These are phyloP conservation scores for Dillenia turbinata DNA, from an alignment of 164 flowering plant species.

Conservation along the genomic window DNA sequence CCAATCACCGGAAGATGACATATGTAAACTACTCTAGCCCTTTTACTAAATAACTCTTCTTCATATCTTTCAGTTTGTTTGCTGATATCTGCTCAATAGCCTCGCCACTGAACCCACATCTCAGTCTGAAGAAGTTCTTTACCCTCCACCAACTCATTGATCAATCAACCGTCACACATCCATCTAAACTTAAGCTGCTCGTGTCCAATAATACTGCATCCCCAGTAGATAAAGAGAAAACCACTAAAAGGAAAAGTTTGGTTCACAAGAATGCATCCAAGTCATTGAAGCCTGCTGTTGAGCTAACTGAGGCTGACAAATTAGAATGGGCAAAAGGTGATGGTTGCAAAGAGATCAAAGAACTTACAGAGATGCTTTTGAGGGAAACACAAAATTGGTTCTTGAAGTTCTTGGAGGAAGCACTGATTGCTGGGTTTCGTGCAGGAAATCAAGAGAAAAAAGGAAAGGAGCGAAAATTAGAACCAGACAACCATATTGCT, in stretches of 20 bases:
- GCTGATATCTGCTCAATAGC: conserved; percentile 64
- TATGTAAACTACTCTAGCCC: too few relatives aligned
- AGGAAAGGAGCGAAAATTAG: conserved; percentile 33
- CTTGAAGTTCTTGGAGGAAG: conserved; percentile 62
- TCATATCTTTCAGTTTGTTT: conserved; percentile 55
- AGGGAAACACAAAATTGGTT: conserved; percentile 74
- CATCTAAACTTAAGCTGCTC: conserved; percentile 25
- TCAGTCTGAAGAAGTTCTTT: conserved; percentile 60
- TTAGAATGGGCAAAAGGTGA: conserved; percentile 73
- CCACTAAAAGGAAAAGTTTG: conserved; percentile 20
- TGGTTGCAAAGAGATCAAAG: conserved; percentile 49
- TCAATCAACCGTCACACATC: conserved; percentile 23
- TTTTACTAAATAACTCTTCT: not conserved
- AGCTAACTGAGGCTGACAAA: conserved; percentile 41
- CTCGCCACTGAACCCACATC: conserved; percentile 53
- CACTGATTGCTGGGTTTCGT: conserved; percentile 52
- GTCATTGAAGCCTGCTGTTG: conserved; percentile 27
- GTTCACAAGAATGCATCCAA: conserved; percentile 15
- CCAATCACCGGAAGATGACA: too few relatives aligned
- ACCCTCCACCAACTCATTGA: conserved; percentile 54
- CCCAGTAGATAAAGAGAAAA: conserved; percentile 24
- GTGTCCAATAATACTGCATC: conserved; percentile 12
- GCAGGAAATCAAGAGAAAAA: conserved; percentile 28
- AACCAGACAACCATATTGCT: conserved; percentile 57
- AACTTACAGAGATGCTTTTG: conserved; percentile 35